Base-by-base conservation (phyloP, 768 basidiomycete genomes). In the Amanita muscaria region DNA sequence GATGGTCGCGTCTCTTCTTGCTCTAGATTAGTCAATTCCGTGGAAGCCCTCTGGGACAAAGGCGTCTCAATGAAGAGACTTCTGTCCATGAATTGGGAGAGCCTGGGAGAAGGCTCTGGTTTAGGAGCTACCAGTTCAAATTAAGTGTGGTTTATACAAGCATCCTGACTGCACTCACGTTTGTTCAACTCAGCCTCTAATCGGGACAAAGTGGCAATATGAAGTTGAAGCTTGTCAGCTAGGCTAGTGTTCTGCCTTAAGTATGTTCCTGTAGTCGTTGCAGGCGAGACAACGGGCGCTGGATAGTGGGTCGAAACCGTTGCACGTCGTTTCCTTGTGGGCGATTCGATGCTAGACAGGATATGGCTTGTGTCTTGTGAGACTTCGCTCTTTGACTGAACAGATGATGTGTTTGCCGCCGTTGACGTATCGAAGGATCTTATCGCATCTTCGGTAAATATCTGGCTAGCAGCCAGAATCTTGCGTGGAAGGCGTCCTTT, bases 281-380 rank as follows among this genome's bases (percentile, higher is more conserved):
- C 37, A 49, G 50, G 43, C 27, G 56, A 54, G 44, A 58, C 58
- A 47, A 53, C 55, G 29, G 64, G 65, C 46, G 73, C 67, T 0
- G 81, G 83, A 0, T 83, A 80, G 21, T 71, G 65, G 21, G 78
- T 76, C 14, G 82, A 77, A 48, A 88, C 77, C 1, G 86, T 87
- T 21, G 81, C 83, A 8, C 85, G 67, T 30, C 74, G 68, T 47
- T 61, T 66, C 50, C 70, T 63, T 3, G 66, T 67, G 8, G 73
- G 73, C 0, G 73, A 69, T 32, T 64, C 60, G 19, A 65, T 58
- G 42, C 66, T 64, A 5, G 65, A 61, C 39, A 65, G 55, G 9
- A 54, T 50, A 35, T 58, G 60, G 25, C 55, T 62, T n/a, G 44
- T 48, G 15, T 49, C 57, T 32, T 58, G 58, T 4, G 58, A 49